Evolutionary conservation across 108 stramenopile genomes (phyloP), one percentile per base, ranked within the genome.

Genomic region (Conticribra weissflogii): DNA sequence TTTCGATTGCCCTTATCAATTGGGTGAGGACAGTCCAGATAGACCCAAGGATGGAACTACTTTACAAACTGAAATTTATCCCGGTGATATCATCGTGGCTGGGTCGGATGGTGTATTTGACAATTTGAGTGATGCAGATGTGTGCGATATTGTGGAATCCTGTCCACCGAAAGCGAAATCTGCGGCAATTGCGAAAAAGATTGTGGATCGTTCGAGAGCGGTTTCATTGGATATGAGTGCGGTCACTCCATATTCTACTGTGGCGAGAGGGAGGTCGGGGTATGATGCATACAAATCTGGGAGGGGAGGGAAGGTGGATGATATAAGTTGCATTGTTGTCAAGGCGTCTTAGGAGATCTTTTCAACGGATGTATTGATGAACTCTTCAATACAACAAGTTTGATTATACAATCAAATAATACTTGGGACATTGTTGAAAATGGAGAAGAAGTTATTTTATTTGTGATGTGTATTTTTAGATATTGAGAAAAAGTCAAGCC

Each of bases 51-150:
- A 95, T 75, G 89, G 85, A 18, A 89, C 90, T 2, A 89, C 75
- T 31, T 71, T 95, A 0, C 86, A 83, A 57, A 74, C 87, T 14
- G 81, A 86, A 58, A 65, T 95, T 68, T 65, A 82, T 4, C 76
- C 78, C 3, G 94, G 91, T 18, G 94, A 95, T 63, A 50, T 89
- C 18, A 74, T 95, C 15, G 68, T 95, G 23, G 84, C 83, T 53
- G 92, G 86, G 45, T 86, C 87, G 22, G 94, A 95, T 68, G 94
- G 94, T 3, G 76, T 95, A n/a, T 95, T 95, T 78, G 94, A 95
- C 63, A 95, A 95, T 65, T 62, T 95, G 19, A 64, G 60, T 28
- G 88, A 86, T 54, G 81, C 78, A 19, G 76, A 74, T 24, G 63
- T 94, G 28, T 55, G 71, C 36, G 63, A 75, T 15, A 54, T 81